Base-by-base conservation (phyloP, 2,329 filamentous ascomycete species). In the Emmonsia crescens region DNA sequence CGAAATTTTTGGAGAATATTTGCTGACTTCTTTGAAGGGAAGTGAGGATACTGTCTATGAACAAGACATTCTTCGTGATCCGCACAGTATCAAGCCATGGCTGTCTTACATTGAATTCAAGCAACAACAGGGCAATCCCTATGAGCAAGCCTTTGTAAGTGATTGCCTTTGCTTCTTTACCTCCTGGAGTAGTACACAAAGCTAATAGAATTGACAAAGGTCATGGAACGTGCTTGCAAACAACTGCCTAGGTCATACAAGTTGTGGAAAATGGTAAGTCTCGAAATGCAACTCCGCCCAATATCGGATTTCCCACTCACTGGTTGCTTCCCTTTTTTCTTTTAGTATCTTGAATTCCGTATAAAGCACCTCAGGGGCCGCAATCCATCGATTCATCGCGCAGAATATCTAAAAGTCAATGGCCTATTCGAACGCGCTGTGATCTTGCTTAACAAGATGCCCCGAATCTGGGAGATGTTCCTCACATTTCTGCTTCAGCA, bases 401-500 rank as follows among this genome's bases (percentile, higher is more conserved):
- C 83, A 63, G 92, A 99, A 71, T 97, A 88, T 76, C 83, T 86
- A 71, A 99, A 97, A 76, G 91, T 97, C 73, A 99, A 99, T 74
- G 83, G 89, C 60, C 84, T 97, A 48, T 99, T 96, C 73, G 94
- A 99, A 77, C 85, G 90, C 68, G 92, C 94, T 3, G 79, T 99
- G 59, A 89, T 96, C 62, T 82, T 99, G 48, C 83, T 99, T 64
- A 96, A 99, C 78, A 99, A 99, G 78, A 99, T 99, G 94, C 94
- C 95, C 29, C 85, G 86, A 67, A 94, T 99, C 72, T 99, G 94
- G 95, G 92, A 96, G 74, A 90, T 97, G 86, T 99, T 96, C 73
- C 85, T 99, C 64, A 83, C 83, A 57, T 97, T 99, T 72, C 80
- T 99, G 62, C 85, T 93, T 72, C 85, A 89, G 70, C 94, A 99